Base-by-base conservation (phyloP, 2,329 filamentous ascomycete genomes). In the Helicocarpus griseus region DNA sequence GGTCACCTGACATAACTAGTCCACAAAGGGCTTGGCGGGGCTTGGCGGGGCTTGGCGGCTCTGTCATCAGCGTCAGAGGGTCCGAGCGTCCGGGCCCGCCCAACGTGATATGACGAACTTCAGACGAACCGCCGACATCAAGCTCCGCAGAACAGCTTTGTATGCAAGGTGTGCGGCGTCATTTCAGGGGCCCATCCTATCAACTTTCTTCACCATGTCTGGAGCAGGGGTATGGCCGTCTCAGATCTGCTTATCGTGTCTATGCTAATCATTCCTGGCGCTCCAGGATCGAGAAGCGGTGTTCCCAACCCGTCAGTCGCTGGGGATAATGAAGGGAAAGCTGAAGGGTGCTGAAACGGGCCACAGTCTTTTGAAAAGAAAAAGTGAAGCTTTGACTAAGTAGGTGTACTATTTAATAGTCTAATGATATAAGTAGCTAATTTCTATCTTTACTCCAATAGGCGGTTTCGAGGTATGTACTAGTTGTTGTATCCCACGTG, bases 381-480 rank as follows among this genome's bases (percentile, higher is more conserved):
- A 98, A 78, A 96, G 90, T 70, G 93, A 98, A 73, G 93, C 93
- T 61, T 77, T 98, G 57, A 98, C 93, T 59, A 98, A 98, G 89
- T 94, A 78, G 51, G 79, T 69, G 21, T 47, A 24, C 51, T 1
- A 35, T n/a, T 43, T 11, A 50, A 40, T 29, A 39, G 19, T 45
- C 28, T 7, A 19, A 35, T 35, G 21, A 33, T 33, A 24, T 13
- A 22, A 33, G 13, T 46, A 9, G n/a, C 44, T 46, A 24, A 46
- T 35, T 55, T 52, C 19, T n/a, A 44, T 56, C 64, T 58, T 56
- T 52, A 51, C 54, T 56, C 63, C 53, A 59, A 58, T 56, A 94
- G 89, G 66, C 89, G 89, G 62, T 94, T 94, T 72, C 84, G 89
- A 86, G 88, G 87, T 93, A 80, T 49, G 53, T 45, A 36, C 5